Base-by-base conservation (phyloP, 495 filamentous ascomycete species). In the Penicillium longicatenatum region DNA sequence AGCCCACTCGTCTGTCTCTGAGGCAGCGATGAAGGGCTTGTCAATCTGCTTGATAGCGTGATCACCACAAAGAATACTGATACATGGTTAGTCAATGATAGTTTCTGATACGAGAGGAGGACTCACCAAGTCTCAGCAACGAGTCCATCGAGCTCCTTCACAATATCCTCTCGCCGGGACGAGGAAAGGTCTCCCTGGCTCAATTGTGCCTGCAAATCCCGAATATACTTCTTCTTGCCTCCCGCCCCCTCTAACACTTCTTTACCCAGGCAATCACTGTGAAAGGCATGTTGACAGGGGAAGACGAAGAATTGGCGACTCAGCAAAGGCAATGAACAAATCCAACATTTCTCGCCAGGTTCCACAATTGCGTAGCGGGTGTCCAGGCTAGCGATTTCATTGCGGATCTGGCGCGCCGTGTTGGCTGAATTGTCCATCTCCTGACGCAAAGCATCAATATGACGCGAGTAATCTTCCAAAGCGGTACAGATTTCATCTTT, bases 401-500 rank as follows among this genome's bases (percentile, higher is more conserved):
- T 73, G 65, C 92, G 89, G 67, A 98, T 97, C 57, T 94, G 90
- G 19, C 86, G 83, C 0, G 94, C 94, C 26, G 95, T 97, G 21
- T 85, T 83, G 10, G 90, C 87, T 7, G 85, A 88, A 59, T 94
- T 93, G 70, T 98, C 95, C 95, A 98, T 98, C 69, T 98, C 94
- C 56, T 88, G 84, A 50, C 92, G 90, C n/a, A 98, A 75, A 2
- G 76, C 79, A 62, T 97, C 93, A 65, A 98, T 98, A 57, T 90
- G 88, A 8, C 89, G 86, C 39, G 84, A 88, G 73, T 98, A 98
- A 24, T 92, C 87, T 72, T 98, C 95, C 4, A 98, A 79, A 2
- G 94, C 94, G 0, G 84, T 79, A 76, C 94, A 98, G 21, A 98
- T 98, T 66, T 98, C 95, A 50, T 96, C 91, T 70, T 98, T 97